A percentile compares a stretch with the other conserved stretches of the same genome.
These are phyloP conservation scores for Penicillium sp. DNA, from an alignment of 2,329 filamentous ascomycete species.

Conservation along the genomic window DNA sequence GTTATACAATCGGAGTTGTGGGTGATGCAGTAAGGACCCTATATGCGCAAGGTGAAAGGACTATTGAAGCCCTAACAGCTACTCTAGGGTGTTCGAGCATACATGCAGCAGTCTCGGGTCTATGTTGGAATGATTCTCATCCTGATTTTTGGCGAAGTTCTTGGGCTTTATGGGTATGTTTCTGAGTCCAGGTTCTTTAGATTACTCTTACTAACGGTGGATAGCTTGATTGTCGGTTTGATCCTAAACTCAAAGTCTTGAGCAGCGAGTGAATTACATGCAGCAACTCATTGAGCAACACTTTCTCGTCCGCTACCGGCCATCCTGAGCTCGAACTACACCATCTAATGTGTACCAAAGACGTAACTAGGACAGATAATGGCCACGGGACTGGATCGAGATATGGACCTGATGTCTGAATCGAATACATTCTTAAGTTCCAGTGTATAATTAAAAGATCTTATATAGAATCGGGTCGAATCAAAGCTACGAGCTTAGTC, in stretches of 20 bases:
- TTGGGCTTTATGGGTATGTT: constrained; percentile 87
- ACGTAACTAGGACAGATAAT: neutral
- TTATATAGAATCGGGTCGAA: constrained; percentile 16
- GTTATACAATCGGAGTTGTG: constrained; percentile 92
- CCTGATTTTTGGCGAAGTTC: constrained; percentile 93
- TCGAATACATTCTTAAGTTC: constrained; percentile 6
- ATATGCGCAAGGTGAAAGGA: neutral
- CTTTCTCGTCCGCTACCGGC: neutral
- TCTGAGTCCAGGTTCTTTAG: neutral
- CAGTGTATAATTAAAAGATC: constrained; percentile 17
- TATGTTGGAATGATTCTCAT: constrained; percentile 99
- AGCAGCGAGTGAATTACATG: constrained; percentile 1
- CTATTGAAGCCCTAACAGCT: constrained; percentile 17
- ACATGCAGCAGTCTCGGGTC: constrained; percentile 90
- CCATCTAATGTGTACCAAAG: neutral
- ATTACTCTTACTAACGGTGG: constrained; percentile 16
- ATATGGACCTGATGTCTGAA: neutral
- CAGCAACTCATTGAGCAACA: neutral
- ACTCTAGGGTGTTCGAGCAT: constrained; percentile 66
- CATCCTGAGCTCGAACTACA: neutral
- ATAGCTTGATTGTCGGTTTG: constrained; percentile 78
- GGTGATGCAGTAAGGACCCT: constrained; percentile 63
- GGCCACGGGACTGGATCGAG: neutral
- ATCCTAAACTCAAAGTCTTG: constrained; percentile 74
- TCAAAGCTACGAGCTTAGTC: constrained; percentile 13